Conservation (phyloP, 257 asterid genomes). For the Linaria vulgaris region DNA sequence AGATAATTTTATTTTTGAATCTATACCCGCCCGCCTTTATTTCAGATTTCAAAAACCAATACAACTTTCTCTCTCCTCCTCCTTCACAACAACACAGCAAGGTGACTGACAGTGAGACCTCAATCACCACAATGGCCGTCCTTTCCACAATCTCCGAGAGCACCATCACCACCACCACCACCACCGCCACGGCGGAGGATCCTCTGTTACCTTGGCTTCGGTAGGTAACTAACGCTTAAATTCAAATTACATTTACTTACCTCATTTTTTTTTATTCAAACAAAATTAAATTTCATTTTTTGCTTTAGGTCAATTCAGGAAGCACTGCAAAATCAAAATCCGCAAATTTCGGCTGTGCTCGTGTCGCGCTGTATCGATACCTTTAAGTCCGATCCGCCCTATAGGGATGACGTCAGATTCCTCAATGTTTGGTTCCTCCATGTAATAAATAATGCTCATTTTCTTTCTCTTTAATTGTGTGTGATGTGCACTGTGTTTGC, state of each 20-base stretch:
- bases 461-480: not conserved
- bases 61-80: too few species aligned
- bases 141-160: too few species aligned
- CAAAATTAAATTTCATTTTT: not conserved
- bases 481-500: not conserved
- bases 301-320: conserved; percentile 51
- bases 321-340: conserved; percentile 31
- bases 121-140: too few species aligned
- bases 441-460: conserved; percentile 43
- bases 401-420: conserved; percentile 76
- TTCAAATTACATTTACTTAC: conserved; percentile 16
- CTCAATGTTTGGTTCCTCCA: conserved; percentile 90
- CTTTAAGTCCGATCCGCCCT: conserved; percentile 68
- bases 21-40: too few species aligned
- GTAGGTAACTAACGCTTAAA: conserved; percentile 29
- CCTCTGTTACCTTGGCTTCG: conserved; percentile 67
- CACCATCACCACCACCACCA: too few species aligned
- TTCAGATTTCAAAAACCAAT: too few species aligned
- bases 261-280: conserved; percentile 16
- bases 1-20: too few species aligned
- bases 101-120: too few species aligned
- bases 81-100: too few species aligned
- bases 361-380: conserved; percentile 47
- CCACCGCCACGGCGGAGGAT: conserved; percentile 41
- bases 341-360: conserved; percentile 39